Conservation (phyloP, 148 eudicot genomes). For the Silene latifolia region DNA sequence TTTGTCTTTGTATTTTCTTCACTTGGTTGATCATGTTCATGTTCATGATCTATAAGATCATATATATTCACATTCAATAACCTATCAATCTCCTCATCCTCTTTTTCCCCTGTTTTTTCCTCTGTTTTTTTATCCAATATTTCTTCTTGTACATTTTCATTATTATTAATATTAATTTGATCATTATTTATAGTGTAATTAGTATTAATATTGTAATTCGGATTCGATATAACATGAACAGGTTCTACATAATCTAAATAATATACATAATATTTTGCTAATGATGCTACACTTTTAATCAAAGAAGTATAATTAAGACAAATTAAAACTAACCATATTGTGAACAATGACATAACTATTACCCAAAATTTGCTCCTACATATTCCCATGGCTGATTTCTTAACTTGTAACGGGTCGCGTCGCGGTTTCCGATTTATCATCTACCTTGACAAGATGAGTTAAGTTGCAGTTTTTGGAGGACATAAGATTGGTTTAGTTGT, state of each 20-base stretch:
- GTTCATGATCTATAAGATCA: slow-evolving; percentile 16
- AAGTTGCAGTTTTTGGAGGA: background rate
- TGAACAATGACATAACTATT: slow-evolving; percentile 26
- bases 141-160: background rate
- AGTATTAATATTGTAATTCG: background rate
- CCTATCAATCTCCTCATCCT: slow-evolving; percentile 24
- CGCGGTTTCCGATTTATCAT: slow-evolving; percentile 20
- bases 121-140: background rate
- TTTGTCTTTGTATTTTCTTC: background rate
- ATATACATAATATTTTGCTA: slow-evolving; percentile 35
- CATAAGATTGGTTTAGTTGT: background rate
- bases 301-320: slow-evolving; percentile 39
- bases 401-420: slow-evolving; percentile 8
- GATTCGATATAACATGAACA: slow-evolving; percentile 13
- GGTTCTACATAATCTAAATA: slow-evolving; percentile 30
- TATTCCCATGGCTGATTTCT: slow-evolving; percentile 24
- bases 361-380: slow-evolving; percentile 33
- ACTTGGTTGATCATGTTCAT: background rate
- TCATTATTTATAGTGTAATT: background rate
- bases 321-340: slow-evolving; percentile 39
- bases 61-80: slow-evolving; percentile 13
- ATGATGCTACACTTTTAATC: slow-evolving; percentile 30
- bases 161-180: background rate
- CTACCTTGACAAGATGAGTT: slow-evolving; percentile 9
- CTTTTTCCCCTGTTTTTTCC: background rate